Conservation (phyloP, 2,329 filamentous ascomycete genomes). For the Penicillium digitatum region DNA sequence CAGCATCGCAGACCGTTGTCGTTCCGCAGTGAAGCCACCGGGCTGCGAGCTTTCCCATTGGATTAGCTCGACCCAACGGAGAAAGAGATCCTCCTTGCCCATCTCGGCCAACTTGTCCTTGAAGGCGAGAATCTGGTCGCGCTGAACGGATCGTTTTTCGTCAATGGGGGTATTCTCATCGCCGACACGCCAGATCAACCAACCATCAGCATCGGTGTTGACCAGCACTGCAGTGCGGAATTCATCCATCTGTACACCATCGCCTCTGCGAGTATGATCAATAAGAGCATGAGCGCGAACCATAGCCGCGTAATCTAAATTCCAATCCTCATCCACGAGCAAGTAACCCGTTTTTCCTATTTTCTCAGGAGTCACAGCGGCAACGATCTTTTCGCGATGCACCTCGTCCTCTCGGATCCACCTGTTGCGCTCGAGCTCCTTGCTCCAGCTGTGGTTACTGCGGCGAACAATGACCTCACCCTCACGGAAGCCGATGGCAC, state of each 20-base stretch:
- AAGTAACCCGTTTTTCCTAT: slow-evolving; percentile 82
- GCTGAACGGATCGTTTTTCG: slow-evolving; percentile 35
- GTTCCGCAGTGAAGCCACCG: slow-evolving; percentile 71
- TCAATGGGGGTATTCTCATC: slow-evolving; percentile 49
- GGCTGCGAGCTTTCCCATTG: slow-evolving; percentile 79
- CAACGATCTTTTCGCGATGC: slow-evolving; percentile 56
- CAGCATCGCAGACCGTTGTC: slow-evolving; percentile 66
- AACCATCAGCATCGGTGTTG: slow-evolving; percentile 64
- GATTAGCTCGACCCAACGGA: slow-evolving; percentile 86
- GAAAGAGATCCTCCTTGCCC: slow-evolving; percentile 86
- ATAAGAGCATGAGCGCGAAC: slow-evolving; percentile 66
- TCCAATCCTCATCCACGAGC: slow-evolving; percentile 79
- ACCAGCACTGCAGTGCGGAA: slow-evolving; percentile 70
- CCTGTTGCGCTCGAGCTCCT: slow-evolving; percentile 49
- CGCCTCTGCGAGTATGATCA: slow-evolving; percentile 42
- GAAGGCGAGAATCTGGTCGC: slow-evolving; percentile 72
- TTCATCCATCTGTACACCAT: slow-evolving; percentile 54
- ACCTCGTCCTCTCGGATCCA: slow-evolving; percentile 51
- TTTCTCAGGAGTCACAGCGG: slow-evolving; percentile 64
- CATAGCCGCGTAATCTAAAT: slow-evolving; percentile 83
- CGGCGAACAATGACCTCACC: slow-evolving; percentile 77
- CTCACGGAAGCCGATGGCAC: slow-evolving; percentile 68
- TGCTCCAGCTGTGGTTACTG: slow-evolving; percentile 66
- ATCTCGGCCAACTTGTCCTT: slow-evolving; percentile 69
- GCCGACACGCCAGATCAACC: slow-evolving; percentile 63